Base-by-base conservation (phyloP, 495 filamentous ascomycete genomes). In the Delitschia confertaspora region DNA sequence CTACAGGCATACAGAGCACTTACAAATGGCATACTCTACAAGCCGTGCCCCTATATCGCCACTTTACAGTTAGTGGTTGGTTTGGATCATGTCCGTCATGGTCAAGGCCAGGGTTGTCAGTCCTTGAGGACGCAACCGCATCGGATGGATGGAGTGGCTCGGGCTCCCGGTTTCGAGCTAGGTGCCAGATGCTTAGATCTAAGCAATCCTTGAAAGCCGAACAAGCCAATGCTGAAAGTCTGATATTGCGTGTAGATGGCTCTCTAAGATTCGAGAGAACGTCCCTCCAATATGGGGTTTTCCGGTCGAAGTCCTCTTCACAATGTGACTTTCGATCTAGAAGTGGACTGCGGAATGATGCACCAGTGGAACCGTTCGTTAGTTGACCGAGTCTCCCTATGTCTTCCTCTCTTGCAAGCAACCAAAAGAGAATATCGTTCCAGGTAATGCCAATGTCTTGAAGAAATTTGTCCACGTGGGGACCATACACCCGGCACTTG, bases 251-350 rank as follows among this genome's bases (percentile, higher is more conserved):
- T 2, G 35, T 32, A 0, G 52, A 47, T 2, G 60, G 55, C 9
- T 39, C 21, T 7, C 47, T 45, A 3, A 65, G 51, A 5, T 37
- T 47, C 6, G 50, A 41, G 5, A 65, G 37, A 6, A 61, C 39
- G 5, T 11, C 29, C 11, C 37, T 25, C 47, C 49, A 61, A 14
- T 54, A 61, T 18, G 58, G 29, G 22, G 44, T 47, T 7, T 42
- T 46, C 16, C 60, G 49, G 22, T 60, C 45, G 45, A 66, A 62
- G 11, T 60, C 58, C 23, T 66, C 59, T 8, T 51, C 42, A 40
- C 38, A 53, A 45, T 34, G 57, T 37, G 63, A 49, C 4, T 47
- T 43, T 27, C 61, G 50, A 2, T 38, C 26, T 9, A 45, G 36
- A 16, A 39, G 14, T 9, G 29, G 29, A 9, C n/a, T n/a, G n/a